phyloP scores from a whole-genome alignment of 2,329 filamentous ascomycete genomes.

The Arthrobotrys megalospora region DNA sequence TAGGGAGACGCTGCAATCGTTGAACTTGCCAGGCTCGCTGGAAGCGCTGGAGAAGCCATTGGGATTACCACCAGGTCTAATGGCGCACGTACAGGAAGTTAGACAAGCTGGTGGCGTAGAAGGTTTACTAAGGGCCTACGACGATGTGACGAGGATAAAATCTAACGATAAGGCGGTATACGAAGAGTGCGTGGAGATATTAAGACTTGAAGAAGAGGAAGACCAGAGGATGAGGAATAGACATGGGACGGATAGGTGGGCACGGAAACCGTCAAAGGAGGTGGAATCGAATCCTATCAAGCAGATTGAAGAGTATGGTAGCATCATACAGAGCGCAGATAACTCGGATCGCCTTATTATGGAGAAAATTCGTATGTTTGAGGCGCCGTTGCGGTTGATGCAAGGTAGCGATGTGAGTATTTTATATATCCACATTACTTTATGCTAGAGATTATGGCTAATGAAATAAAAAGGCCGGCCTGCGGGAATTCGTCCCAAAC shows the following conservation, averaged over 20 bases:
- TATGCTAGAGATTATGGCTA: neutral
- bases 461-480: conserved; percentile 23
- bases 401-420: conserved; percentile 53
- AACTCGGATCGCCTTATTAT: conserved; percentile 80
- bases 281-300: conserved; percentile 82
- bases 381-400: conserved; percentile 81
- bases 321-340: conserved; percentile 83
- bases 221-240: conserved; percentile 82
- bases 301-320: conserved; percentile 83
- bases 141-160: conserved; percentile 92
- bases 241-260: conserved; percentile 91
- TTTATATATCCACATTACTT: neutral
- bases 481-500: conserved; percentile 77
- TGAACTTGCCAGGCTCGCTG: conserved; percentile 91
- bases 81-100: conserved; percentile 93
- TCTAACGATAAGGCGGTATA: conserved; percentile 83
- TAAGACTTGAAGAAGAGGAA: conserved; percentile 85
- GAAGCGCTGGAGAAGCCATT: conserved; percentile 96
- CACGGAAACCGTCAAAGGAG: conserved; percentile 76
- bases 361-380: conserved; percentile 82
- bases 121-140: conserved; percentile 82
- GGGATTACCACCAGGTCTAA: conserved; percentile 85
- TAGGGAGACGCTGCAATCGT: conserved; percentile 81
- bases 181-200: conserved; percentile 83
- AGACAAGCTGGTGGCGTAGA: conserved; percentile 89